A percentile compares a stretch with the other conserved stretches of the same genome.
These are phyloP conservation scores for Ploettnerulaceae sp. DNA, from an alignment of 2,329 filamentous ascomycete species.

Conservation along the genomic window DNA sequence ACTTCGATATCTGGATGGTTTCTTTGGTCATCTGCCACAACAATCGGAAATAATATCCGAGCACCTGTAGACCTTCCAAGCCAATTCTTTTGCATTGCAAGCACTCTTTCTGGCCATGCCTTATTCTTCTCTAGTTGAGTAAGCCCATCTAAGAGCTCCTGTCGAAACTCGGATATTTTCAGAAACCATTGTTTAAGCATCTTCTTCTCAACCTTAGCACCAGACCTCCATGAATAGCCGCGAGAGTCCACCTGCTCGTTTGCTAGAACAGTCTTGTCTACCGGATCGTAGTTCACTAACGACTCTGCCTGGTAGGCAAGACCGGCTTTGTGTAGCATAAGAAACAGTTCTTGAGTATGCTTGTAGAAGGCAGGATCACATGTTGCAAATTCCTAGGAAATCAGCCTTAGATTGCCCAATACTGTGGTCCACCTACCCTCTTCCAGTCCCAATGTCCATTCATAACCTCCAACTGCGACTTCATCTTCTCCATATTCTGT, in stretches of 20 bases:
- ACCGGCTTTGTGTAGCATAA: slow-evolving; percentile 67
- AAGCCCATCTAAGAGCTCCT: slow-evolving; percentile 66
- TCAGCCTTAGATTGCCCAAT: slow-evolving; percentile 10
- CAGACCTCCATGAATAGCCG: slow-evolving; percentile 81
- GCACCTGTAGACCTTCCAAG: slow-evolving; percentile 74
- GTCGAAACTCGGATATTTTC: slow-evolving; percentile 73
- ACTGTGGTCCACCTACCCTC: slow-evolving; percentile 49
- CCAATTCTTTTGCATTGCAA: slow-evolving; percentile 85
- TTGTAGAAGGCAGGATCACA: slow-evolving; percentile 84
- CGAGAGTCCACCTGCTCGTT: slow-evolving; percentile 91
- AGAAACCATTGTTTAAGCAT: slow-evolving; percentile 87
- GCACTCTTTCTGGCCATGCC: slow-evolving; percentile 76
- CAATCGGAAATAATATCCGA: slow-evolving; percentile 64
- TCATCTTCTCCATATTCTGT: slow-evolving; percentile 80
- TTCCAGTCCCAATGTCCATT: slow-evolving; percentile 83
- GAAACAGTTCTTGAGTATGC: slow-evolving; percentile 81
- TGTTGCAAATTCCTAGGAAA: slow-evolving; percentile 68
- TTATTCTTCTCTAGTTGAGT: slow-evolving; percentile 57
- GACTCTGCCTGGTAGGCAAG: slow-evolving; percentile 81
- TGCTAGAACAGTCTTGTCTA: slow-evolving; percentile 83
- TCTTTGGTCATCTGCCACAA: slow-evolving; percentile 37
- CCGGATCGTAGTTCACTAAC: slow-evolving; percentile 83
- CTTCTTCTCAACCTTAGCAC: slow-evolving; percentile 75
- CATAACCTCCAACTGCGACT: slow-evolving; percentile 71
- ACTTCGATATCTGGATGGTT: slow-evolving; percentile 51